Base-by-base conservation (phyloP, 139 green algal species). In the Pleodorina starrii region DNA sequence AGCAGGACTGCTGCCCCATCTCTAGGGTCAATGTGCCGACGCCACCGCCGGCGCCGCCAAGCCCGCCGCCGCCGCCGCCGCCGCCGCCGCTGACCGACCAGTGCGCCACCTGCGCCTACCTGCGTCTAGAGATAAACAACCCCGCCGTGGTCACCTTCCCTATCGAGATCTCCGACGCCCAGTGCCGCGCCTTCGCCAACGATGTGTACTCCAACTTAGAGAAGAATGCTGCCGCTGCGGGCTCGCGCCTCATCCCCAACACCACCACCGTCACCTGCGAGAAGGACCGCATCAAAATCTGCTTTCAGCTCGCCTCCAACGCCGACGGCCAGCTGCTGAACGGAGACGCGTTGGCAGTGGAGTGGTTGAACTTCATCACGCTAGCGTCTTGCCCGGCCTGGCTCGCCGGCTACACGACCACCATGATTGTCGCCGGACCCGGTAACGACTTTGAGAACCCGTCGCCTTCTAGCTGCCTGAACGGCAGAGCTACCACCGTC, bases 1-100 rank as follows among this genome's bases (percentile, higher is more conserved):
- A 69, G 35, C 54, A 36, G 32, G 35, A 84, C 76, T 84, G 76
- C 76, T 84, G 76, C 76, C 76, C 76, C 12, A 46, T 84, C 12
- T 46, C 32, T 32, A 48, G 32, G 5, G 19, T 60, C 48, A 36
- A 36, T 17, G 35, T 23, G n/a, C 46, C 76, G 76, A 46, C 51
- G 76, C 35, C 46, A 32, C 32, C 76, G 2, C 19, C 48, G 44
- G 17, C 48, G 38, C 17, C 44, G 42, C 42, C 73, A 6, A 40
- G 27, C 27, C 21, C 73, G 25, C 73, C 29, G 36, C 35, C 69
- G 32, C 10, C 32, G 69, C 69, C 69, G 11, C 32, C 69, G 40
- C 69, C 40, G 69, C 35, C 2, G 36, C 21, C 11, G 12, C 71
- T 78, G 36, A 43, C 75, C 12, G 19, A 23, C 46, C 46, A 23